These are phyloP conservation scores for Talaromyces thailandensis DNA, from an alignment of 495 filamentous ascomycete genomes.

Conservation along the genomic window DNA sequence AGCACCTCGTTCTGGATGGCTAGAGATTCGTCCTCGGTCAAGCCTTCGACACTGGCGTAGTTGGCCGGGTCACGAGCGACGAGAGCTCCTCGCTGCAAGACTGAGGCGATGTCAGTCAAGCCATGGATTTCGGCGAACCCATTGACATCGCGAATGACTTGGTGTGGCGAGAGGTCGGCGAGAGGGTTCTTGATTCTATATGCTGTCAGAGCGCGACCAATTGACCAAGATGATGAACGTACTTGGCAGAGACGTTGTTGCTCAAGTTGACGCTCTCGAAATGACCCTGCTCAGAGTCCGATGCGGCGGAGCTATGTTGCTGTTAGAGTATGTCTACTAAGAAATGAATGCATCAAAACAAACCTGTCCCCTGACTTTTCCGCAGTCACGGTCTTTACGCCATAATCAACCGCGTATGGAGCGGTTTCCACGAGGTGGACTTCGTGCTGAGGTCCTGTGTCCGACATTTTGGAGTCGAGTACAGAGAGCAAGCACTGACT, in stretches of 20 bases:
- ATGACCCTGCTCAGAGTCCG: constrained; percentile 14
- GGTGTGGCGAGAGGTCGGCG: constrained; percentile 39
- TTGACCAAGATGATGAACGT: background rate
- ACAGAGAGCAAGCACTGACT: background rate
- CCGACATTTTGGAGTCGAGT: background rate
- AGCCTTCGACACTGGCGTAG: constrained; percentile 45
- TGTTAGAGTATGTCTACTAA: background rate
- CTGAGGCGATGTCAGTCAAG: constrained; percentile 34
- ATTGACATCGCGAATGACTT: constrained; percentile 47
- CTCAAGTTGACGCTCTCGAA: constrained; percentile 38
- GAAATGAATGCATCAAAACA: background rate
- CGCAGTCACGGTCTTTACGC: background rate
- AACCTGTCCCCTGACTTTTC: background rate
- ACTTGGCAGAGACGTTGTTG: constrained; percentile 42
- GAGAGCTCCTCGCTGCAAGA: constrained; percentile 52
- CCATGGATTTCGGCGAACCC: constrained; percentile 40
- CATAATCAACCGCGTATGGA: background rate
- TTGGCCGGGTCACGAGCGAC: constrained; percentile 50
- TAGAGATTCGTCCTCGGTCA: constrained; percentile 44
- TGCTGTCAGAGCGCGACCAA: constrained; percentile 5
- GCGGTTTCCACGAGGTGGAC: background rate
- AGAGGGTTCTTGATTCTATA: constrained; percentile 56
- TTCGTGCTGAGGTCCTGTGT: background rate
- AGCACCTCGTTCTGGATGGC: constrained; percentile 48
- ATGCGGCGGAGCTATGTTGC: background rate